Conservation (phyloP, 192 early-diverging fungal species). For the Rhizophagus prolifer region DNA sequence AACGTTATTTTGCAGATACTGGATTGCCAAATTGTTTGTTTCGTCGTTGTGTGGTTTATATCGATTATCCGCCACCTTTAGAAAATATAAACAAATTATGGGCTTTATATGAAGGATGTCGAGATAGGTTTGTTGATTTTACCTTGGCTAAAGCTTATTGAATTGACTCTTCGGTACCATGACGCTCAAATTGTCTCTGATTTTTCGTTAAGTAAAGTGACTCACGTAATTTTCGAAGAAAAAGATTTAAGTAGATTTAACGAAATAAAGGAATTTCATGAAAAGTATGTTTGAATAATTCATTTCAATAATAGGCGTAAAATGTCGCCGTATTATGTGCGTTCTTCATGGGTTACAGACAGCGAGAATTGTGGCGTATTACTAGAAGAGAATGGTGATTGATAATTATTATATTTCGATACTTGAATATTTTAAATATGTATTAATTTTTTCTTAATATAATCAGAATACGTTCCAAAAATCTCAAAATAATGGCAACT, state of each 20-base stretch:
- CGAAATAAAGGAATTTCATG: background rate
- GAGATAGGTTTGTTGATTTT: background rate
- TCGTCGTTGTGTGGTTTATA: slow-evolving; percentile 6
- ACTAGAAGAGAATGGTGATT: slow-evolving; percentile 7
- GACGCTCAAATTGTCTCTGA: background rate
- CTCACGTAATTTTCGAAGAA: slow-evolving; percentile 15
- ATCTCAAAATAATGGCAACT: background rate
- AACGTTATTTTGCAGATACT: background rate
- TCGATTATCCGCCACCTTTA: background rate
- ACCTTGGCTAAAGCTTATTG: background rate
- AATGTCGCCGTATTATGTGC: background rate
- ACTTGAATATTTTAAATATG: background rate
- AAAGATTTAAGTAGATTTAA: slow-evolving; percentile 11
- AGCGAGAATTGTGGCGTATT: background rate
- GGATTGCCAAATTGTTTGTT: slow-evolving; percentile 15
- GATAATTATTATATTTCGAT: background rate
- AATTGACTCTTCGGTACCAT: slow-evolving; percentile 17
- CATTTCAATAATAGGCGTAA: background rate
- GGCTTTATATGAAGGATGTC: background rate
- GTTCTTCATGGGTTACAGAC: slow-evolving; percentile 8
- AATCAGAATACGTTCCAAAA: background rate
- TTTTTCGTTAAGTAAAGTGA: background rate
- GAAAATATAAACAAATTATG: background rate
- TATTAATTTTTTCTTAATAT: background rate
- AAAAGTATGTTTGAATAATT: background rate